Evolutionary conservation across 2,329 filamentous ascomycete genomes (phyloP).

Genomic region (Exophiala aquamarina): DNA sequence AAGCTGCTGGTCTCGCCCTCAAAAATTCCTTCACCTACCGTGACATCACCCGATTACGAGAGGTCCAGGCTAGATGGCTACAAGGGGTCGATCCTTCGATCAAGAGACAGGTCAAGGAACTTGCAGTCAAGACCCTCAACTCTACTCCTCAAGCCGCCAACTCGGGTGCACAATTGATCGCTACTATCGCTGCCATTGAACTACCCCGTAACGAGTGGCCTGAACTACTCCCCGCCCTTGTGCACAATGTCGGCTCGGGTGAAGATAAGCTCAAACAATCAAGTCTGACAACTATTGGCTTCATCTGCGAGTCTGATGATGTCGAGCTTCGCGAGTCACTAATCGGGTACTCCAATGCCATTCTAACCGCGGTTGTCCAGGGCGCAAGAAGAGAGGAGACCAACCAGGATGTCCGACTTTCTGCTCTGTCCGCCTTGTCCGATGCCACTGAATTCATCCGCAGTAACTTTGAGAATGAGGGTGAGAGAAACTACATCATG

Average conservation of each 20-base stretch:
- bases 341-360: conserved; percentile 89
- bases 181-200: conserved; percentile 92
- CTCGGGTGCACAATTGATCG: conserved; percentile 91
- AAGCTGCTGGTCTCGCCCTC: conserved; percentile 90
- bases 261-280: conserved; percentile 88
- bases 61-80: conserved; percentile 92
- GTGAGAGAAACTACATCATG: conserved; percentile 99
- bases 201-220: conserved; percentile 90
- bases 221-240: conserved; percentile 83
- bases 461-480: conserved; percentile 98
- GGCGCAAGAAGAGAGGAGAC: conserved; percentile 95
- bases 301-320: conserved; percentile 96
- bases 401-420: conserved; percentile 84
- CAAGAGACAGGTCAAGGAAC: conserved; percentile 83
- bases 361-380: conserved; percentile 95
- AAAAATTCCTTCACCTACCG: conserved; percentile 98
- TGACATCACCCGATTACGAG: conserved; percentile 81
- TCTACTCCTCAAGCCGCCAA: conserved; percentile 84
- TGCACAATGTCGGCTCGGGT: conserved; percentile 88
- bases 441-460: conserved; percentile 97
- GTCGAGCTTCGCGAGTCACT: conserved; percentile 77
- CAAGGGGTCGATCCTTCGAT: conserved; percentile 76
- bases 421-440: conserved; percentile 89
- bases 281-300: conserved; percentile 93
- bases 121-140: conserved; percentile 82